These are phyloP conservation scores for Lanmaoa rubissima DNA, from an alignment of 768 basidiomycete genomes.

Conservation along the genomic window DNA sequence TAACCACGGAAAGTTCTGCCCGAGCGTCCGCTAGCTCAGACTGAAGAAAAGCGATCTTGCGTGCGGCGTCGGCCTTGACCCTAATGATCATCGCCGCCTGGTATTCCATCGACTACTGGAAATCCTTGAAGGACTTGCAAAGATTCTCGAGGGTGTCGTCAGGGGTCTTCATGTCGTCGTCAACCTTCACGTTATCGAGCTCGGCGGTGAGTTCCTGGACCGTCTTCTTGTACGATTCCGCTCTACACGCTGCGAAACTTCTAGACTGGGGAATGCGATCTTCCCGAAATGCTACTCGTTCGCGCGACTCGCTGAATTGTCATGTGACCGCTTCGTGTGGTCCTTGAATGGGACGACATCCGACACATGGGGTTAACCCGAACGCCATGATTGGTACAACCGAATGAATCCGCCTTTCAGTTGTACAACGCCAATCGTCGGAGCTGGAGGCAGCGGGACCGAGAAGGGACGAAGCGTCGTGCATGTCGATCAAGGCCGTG, in stretches of 20 bases:
- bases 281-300: conserved; percentile 10
- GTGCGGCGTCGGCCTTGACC: conserved; percentile 10
- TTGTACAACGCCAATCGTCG: too few relatives aligned
- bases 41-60: conserved; percentile 9
- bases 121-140: neutral
- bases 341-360: conserved; percentile 14
- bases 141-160: conserved; percentile 5
- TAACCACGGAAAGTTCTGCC: conserved; percentile 3
- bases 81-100: conserved; percentile 3
- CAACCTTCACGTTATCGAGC: neutral
- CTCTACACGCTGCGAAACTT: conserved; percentile 3
- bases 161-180: neutral
- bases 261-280: conserved; percentile 4
- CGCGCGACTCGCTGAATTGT: conserved; percentile 6
- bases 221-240: neutral
- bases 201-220: conserved; percentile 9
- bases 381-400: neutral
- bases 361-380: conserved; percentile 3
- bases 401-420: too few relatives aligned
- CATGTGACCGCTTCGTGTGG: conserved; percentile 1
- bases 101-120: neutral
- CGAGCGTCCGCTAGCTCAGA: conserved; percentile 1
- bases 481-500: too few relatives aligned
- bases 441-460: too few relatives aligned
- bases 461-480: too few relatives aligned